Evolutionary conservation across 345 rosid species (phyloP), one percentile per base, ranked within the genome.

Genomic region (Aquilaria malaccensis): DNA sequence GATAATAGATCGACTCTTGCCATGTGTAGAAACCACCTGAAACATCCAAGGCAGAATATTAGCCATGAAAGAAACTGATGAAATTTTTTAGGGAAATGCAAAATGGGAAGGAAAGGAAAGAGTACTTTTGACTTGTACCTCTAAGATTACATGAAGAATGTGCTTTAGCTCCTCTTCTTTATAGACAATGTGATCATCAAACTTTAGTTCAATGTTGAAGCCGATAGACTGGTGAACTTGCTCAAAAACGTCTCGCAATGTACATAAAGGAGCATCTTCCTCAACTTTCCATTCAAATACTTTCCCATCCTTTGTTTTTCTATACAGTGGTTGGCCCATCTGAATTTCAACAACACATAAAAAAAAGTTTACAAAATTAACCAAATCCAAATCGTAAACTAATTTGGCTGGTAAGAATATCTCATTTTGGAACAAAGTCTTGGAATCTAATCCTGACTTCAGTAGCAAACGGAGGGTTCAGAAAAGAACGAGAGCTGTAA

Each of bases 161-260:
- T 58, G 69, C 13, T 45, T 50, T 64, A 87, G 78, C 59, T 82
- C 65, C 58, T 83, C 77, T n/a, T 79, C 79, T 12, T 65, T 67
- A 62, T 84, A 83, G 52, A 71, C 75, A 15, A 72, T 43, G 15
- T 64, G 79, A 74, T 87, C 91, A 66, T 84, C 95, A 31, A 87
- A 84, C 64, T 87, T 87, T 10, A 87, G 65, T 73, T 87, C 91
- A 59, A 87, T 75, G 62, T 87, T 83, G 58, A 85, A 85, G 2
- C 95, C 88, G 13, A 81, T 0, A 1, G 86, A 76, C 9, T 33
- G 62, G 53, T 85, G 70, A 2, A 85, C 85, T 45, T 64, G 68
- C 33, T 62, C 49, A 60, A 87, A 85, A 6, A 73, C 84, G 11
- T 83, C 88, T 73, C 79, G 63, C 60, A 87, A 63, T 32, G 84